Evolutionary conservation across 108 stramenopile species (phyloP).

Genomic region (Cyclotella atomus): DNA sequence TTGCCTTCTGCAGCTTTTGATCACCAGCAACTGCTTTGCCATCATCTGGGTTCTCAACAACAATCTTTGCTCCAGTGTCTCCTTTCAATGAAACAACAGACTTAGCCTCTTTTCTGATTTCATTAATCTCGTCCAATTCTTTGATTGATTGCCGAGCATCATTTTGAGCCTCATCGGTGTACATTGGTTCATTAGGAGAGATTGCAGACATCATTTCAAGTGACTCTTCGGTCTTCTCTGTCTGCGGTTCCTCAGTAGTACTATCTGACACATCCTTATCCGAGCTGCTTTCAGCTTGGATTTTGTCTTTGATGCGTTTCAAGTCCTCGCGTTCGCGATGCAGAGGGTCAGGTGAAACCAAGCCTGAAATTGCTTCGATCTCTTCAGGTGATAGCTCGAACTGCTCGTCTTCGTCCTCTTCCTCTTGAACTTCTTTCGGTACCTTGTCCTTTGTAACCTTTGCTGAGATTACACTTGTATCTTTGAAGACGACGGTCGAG

Average conservation of each 20-base stretch:
- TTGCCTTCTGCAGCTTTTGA: conserved; percentile 59
- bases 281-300: conserved; percentile 48
- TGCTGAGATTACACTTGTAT: neutral
- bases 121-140: conserved; percentile 36
- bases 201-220: conserved; percentile 16
- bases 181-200: conserved; percentile 23
- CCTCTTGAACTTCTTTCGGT: too few species aligned
- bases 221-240: conserved; percentile 3
- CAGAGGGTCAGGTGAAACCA: conserved; percentile 80
- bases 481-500: neutral
- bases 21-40: conserved; percentile 34
- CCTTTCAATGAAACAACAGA: conserved; percentile 53
- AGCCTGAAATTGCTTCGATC: conserved; percentile 83
- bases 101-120: conserved; percentile 57
- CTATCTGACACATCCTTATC: conserved; percentile 30
- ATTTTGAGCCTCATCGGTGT: conserved; percentile 43
- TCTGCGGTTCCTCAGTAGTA: conserved; percentile 15
- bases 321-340: conserved; percentile 79
- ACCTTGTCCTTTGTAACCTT: neutral
- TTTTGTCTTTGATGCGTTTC: conserved; percentile 70
- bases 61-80: conserved; percentile 26
- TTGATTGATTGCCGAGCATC: conserved; percentile 41
- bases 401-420: conserved; percentile 53
- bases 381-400: conserved; percentile 69
- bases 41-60: conserved; percentile 26